Evolutionary conservation across 345 rosid species (phyloP), one percentile per base, ranked within the genome.

Genomic region (Eucalyptus guilfoylei): DNA sequence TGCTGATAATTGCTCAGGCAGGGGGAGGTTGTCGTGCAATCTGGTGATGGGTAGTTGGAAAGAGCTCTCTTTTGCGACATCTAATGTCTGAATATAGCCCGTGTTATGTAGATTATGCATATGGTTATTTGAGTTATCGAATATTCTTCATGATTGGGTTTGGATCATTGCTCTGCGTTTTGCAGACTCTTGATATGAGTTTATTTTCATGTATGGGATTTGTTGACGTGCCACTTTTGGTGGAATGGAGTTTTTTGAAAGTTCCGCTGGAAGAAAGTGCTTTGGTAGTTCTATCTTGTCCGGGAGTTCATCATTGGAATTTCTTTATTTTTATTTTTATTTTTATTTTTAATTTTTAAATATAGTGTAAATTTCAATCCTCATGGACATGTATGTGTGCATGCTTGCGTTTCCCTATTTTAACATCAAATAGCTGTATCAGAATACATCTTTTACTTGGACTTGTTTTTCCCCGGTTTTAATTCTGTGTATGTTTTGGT

Each of bases 311-410:
- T 37, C 47, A 37, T 76, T 5, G 0, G 15, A 21, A 19, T 37
- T 23, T 17, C 15, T 67, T 11, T 62, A 7, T 30, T 2, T 14
- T 48, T 47, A n/a, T 48, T 48, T 50, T 16, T 50, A 0, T 50
- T 50, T 50, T 49, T 49, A 1, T 49, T 14, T 15, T 15, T 15
- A 15, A 5, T 2, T 50, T 50, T 50, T 50, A 49, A 49, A 17
- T 19, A 37, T 72, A 1, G 28, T 37, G 1, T 72, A 72, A 21
- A 21, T 72, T 72, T 72, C 28, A 37, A 37, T 21, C 26, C 45
- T 37, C 3, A 24, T 0, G 5, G 45, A 72, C 2, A 0, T 72
- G 28, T 72, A 11, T 37, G 45, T 9, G 80, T 3, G 8, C 14
- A 19, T 72, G 81, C 81, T 72, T 72, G 83, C 8, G 14, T 19